A percentile compares a stretch with the other conserved stretches of the same genome.
phyloP scores from a whole-genome alignment of 768 basidiomycete genomes.

The Tubosaeta sp. region DNA sequence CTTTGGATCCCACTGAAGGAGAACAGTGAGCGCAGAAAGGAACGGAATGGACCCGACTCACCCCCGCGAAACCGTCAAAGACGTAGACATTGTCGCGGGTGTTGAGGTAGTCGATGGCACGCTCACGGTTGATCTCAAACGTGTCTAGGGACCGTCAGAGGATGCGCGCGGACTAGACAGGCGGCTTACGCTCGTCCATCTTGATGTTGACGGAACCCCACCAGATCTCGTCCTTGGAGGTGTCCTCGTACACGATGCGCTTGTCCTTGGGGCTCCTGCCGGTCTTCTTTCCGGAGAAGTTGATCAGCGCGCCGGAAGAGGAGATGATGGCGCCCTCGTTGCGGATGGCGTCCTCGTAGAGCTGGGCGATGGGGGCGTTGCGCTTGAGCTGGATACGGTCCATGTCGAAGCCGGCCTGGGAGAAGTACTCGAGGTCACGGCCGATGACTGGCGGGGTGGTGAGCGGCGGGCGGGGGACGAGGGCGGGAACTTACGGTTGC shows the following conservation, averaged over 20 bases:
- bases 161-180: neutral
- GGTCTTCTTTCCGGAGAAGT: slow-evolving; percentile 99
- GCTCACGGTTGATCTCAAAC: slow-evolving; percentile 98
- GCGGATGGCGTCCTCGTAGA: slow-evolving; percentile 97
- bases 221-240: slow-evolving; percentile 96
- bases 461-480: neutral
- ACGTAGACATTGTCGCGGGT: slow-evolving; percentile 98
- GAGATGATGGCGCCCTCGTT: slow-evolving; percentile 99
- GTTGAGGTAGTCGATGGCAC: slow-evolving; percentile 98
- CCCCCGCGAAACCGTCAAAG: slow-evolving; percentile 93
- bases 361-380: slow-evolving; percentile 83
- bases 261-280: slow-evolving; percentile 98
- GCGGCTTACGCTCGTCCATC: slow-evolving; percentile 84
- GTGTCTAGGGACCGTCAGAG: slow-evolving; percentile 56
- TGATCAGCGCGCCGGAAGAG: slow-evolving; percentile 93
- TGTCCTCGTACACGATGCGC: slow-evolving; percentile 97
- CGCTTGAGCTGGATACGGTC: slow-evolving; percentile 94
- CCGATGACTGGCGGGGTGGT: slow-evolving; percentile 66
- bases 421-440: slow-evolving; percentile 94
- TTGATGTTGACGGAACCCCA: slow-evolving; percentile 99
- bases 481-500: slow-evolving; percentile 45
- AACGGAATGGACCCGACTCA: slow-evolving; percentile 31
- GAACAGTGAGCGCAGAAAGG: neutral
- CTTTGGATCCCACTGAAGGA: slow-evolving; percentile 86
- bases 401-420: slow-evolving; percentile 99